Evolutionary conservation across 371 early-diverging fungal genomes (phyloP).

Genomic region (Mortierella sp.): DNA sequence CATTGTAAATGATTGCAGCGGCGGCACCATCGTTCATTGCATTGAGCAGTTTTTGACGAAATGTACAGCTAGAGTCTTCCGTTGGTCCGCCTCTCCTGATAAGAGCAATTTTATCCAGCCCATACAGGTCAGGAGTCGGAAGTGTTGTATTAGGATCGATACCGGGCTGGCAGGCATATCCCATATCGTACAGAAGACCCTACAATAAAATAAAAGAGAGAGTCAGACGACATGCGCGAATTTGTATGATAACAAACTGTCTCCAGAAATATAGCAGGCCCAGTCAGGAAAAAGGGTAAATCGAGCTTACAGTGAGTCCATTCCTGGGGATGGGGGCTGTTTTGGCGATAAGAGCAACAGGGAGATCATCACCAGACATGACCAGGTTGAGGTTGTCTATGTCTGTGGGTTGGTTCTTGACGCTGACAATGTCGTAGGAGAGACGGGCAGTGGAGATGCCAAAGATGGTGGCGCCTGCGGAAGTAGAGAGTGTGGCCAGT

Average conservation of each 20-base stretch:
- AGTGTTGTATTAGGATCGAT: slow-evolving; percentile 43
- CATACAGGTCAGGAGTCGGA: slow-evolving; percentile 30
- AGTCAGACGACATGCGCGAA: neutral
- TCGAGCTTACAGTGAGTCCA: slow-evolving; percentile 30
- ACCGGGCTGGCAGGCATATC: slow-evolving; percentile 34
- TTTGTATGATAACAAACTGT: neutral
- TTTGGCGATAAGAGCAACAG: slow-evolving; percentile 25
- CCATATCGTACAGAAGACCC: slow-evolving; percentile 52
- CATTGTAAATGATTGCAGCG: slow-evolving; percentile 40
- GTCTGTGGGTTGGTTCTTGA: slow-evolving; percentile 8
- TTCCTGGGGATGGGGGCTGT: slow-evolving; percentile 33
- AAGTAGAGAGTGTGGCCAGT: neutral
- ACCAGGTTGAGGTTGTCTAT: slow-evolving; percentile 21
- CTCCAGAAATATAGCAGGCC: neutral
- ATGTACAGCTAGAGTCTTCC: slow-evolving; percentile 18
- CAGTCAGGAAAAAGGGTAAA: neutral
- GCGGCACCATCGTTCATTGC: slow-evolving; percentile 27
- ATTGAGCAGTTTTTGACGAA: slow-evolving; percentile 33
- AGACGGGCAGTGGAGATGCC: slow-evolving; percentile 22
- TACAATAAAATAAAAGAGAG: neutral
- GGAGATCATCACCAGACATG: slow-evolving; percentile 21
- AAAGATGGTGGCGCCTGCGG: slow-evolving; percentile 33
- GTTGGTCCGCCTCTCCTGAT: slow-evolving; percentile 39
- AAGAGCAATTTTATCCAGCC: slow-evolving; percentile 42
- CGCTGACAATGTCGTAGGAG: slow-evolving; percentile 38